Conservation (phyloP, 495 filamentous ascomycete species). For the Entonaema liquescens region DNA sequence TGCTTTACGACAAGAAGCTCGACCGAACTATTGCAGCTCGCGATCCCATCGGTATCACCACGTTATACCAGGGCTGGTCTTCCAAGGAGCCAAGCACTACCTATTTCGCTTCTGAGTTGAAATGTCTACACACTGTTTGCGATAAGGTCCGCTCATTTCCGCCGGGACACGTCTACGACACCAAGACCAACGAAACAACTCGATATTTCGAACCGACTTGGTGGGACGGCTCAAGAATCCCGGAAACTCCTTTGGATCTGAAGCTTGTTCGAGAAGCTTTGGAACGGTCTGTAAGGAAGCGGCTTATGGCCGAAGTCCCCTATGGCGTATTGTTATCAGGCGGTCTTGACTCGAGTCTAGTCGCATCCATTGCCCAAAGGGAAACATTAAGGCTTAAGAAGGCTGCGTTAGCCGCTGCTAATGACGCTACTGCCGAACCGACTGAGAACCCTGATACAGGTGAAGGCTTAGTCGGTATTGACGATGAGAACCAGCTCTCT, state of each 20-base stretch:
- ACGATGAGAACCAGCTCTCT: slow-evolving; percentile 85
- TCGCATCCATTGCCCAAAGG: slow-evolving; percentile 93
- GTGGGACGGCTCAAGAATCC: slow-evolving; percentile 85
- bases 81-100: slow-evolving; percentile 81
- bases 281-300: slow-evolving; percentile 92
- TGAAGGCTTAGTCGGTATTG: slow-evolving; percentile 88
- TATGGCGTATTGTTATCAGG: slow-evolving; percentile 96
- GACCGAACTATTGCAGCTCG: slow-evolving; percentile 92
- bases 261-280: slow-evolving; percentile 80
- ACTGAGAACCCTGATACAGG: slow-evolving; percentile 60
- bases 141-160: slow-evolving; percentile 95
- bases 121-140: slow-evolving; percentile 91
- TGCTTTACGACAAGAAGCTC: slow-evolving; percentile 91
- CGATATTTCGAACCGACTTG: slow-evolving; percentile 91
- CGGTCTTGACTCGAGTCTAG: slow-evolving; percentile 93
- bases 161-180: slow-evolving; percentile 95
- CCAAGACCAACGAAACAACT: slow-evolving; percentile 78
- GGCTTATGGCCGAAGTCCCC: slow-evolving; percentile 97
- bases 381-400: slow-evolving; percentile 82
- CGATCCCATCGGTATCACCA: slow-evolving; percentile 97
- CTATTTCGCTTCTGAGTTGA: slow-evolving; percentile 97
- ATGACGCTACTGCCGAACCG: slow-evolving; percentile 47
- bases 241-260: slow-evolving; percentile 80
- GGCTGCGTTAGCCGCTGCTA: slow-evolving; percentile 61
- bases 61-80: slow-evolving; percentile 93